Percentiles rank a stretch among this genome's conserved stretches.
phyloP scores from a whole-genome alignment of 2,329 filamentous ascomycete genomes.

The Verruconis gallopava region DNA sequence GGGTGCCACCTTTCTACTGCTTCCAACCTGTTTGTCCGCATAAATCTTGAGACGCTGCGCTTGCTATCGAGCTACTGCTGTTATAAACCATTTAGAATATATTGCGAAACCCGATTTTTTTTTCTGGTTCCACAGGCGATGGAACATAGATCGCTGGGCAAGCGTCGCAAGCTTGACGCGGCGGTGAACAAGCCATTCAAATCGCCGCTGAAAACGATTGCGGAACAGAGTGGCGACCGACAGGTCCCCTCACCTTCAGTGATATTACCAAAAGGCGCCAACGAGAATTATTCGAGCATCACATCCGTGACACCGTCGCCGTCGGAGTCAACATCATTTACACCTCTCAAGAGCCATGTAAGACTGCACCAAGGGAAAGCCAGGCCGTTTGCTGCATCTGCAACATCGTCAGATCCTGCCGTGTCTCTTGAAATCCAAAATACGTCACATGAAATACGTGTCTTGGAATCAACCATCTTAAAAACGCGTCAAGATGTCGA shows the following conservation, averaged over 20 bases:
- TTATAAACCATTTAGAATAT: no score
- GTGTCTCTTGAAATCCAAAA: neutral
- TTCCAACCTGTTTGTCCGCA: no score
- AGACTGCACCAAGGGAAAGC: neutral
- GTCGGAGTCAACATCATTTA: neutral
- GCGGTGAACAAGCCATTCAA: conserved; percentile 58
- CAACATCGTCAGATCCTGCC: neutral
- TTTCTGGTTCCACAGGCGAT: no score
- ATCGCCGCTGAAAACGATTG: conserved; percentile 47
- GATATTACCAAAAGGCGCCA: neutral
- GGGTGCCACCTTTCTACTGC: no score
- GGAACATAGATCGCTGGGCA: no score
- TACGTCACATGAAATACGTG: conserved; percentile 2
- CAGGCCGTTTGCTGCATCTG: neutral
- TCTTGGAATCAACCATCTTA: conserved; percentile 9
- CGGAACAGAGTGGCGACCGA: conserved; percentile 14
- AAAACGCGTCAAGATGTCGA: conserved; percentile 13
- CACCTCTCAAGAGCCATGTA: neutral
- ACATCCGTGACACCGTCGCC: neutral
- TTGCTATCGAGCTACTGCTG: no score
- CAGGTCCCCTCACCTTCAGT: neutral
- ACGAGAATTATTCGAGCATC: neutral
- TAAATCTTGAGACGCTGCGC: no score
- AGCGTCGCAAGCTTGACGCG: conserved; percentile 50
- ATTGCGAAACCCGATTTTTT: no score